Evolutionary conservation across 768 basidiomycete species (phyloP).

Genomic region (Suillus subluteus): DNA sequence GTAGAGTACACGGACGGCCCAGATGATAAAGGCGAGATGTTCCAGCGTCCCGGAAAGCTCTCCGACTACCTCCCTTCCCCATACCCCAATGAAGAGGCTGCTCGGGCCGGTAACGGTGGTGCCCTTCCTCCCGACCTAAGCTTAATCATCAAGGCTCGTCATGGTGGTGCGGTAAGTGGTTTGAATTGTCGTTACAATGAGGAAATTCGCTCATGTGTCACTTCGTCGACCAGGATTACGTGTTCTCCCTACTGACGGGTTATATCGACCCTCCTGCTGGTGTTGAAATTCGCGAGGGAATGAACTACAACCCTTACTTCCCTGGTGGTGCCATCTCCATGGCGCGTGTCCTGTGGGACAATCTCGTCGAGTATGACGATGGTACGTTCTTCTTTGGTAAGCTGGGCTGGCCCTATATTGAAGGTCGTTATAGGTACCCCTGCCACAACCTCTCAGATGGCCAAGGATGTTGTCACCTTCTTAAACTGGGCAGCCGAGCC

Average conservation of each 20-base stretch:
- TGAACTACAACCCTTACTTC: conserved; percentile 99
- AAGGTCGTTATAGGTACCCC: conserved; percentile 70
- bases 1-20: conserved; percentile 97
- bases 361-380: conserved; percentile 95
- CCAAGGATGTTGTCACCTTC: conserved; percentile 97
- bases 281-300: conserved; percentile 91
- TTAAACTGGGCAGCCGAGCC: conserved; percentile 97
- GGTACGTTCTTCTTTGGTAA: conserved; percentile 48
- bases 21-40: conserved; percentile 95
- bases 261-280: conserved; percentile 97
- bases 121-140: conserved; percentile 97
- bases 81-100: conserved; percentile 98
- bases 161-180: conserved; percentile 86
- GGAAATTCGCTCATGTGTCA: conserved; percentile 13
- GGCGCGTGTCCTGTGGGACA: conserved; percentile 96
- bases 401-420: conserved; percentile 4
- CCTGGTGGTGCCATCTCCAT: conserved; percentile 98
- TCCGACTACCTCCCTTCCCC: conserved; percentile 95
- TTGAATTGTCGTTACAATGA: neutral
- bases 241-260: conserved; percentile 96
- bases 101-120: conserved; percentile 91
- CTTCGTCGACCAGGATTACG: conserved; percentile 72
- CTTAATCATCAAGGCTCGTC: conserved; percentile 96
- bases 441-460: conserved; percentile 97
- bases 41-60: conserved; percentile 97